These are phyloP conservation scores for Populus davidiana DNA, from an alignment of 345 rosid species.

Conservation along the genomic window DNA sequence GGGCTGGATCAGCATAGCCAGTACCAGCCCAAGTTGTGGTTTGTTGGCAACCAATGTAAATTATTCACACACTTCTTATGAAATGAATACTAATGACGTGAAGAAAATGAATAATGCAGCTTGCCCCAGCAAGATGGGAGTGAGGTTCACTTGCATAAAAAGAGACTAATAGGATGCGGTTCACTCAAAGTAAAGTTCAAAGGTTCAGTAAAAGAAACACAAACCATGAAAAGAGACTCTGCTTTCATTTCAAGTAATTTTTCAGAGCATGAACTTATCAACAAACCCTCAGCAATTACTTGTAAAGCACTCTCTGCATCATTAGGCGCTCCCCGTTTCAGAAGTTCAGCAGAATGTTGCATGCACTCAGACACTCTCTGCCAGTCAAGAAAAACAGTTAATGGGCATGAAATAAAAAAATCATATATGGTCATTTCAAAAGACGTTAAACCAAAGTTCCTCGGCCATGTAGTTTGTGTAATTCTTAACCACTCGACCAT, in stretches of 20 bases:
- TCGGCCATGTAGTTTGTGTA: neutral
- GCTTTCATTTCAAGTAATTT: conserved; percentile 81
- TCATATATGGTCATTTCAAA: neutral
- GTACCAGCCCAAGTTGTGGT: neutral
- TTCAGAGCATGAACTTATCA: conserved; percentile 65
- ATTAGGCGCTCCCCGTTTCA: conserved; percentile 45
- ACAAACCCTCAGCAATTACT: conserved; percentile 61
- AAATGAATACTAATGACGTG: neutral
- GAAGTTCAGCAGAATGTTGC: conserved; percentile 46
- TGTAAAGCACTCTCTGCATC: conserved; percentile 60
- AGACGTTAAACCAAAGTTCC: neutral
- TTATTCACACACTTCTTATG: neutral
- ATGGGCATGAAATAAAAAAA: conserved; percentile 16
- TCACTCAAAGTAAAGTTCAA: neutral
- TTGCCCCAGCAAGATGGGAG: neutral
- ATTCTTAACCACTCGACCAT: neutral
- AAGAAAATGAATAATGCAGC: neutral
- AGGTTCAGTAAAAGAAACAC: conserved; percentile 15
- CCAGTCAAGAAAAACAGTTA: conserved; percentile 28
- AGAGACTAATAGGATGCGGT: neutral
- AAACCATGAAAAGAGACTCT: conserved; percentile 71
- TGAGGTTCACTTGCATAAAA: neutral
- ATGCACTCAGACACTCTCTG: conserved; percentile 79
- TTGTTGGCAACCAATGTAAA: neutral
- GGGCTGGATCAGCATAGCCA: neutral